Evolutionary conservation across 352 stramenopile genomes (phyloP).

Genomic region (Elongisporangium anandrum): DNA sequence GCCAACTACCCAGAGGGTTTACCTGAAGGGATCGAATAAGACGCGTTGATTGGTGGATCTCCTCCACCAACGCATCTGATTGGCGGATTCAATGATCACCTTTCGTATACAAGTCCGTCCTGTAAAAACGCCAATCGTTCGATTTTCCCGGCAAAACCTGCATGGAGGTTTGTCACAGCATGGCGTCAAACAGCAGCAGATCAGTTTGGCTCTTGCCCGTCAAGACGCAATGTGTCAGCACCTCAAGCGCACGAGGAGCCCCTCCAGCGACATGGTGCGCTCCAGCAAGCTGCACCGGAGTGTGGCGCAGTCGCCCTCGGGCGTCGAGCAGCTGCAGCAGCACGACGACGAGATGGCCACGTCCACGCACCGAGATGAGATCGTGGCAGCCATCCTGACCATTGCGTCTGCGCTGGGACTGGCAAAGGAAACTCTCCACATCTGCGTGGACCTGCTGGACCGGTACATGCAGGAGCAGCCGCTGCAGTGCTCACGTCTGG

Average conservation of each 20-base stretch:
- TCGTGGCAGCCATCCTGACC: constrained; percentile 57
- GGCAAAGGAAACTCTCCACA: constrained; percentile 50
- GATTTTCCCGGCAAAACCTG: background rate
- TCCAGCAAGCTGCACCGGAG: background rate
- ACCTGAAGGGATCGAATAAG: background rate
- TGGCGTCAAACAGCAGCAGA: background rate
- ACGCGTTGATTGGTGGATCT: background rate
- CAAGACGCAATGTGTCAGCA: constrained; percentile 7
- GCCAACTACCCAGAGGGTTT: background rate
- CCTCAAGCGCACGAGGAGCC: constrained; percentile 2
- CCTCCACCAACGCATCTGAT: background rate
- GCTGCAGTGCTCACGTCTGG: constrained; percentile 24
- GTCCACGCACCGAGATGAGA: constrained; percentile 49
- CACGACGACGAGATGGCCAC: constrained; percentile 16
- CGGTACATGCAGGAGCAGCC: constrained; percentile 28
- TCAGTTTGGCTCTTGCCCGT: background rate
- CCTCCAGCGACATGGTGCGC: background rate
- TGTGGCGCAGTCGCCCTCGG: constrained; percentile 13
- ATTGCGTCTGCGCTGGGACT: constrained; percentile 59
- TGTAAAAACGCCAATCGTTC: background rate
- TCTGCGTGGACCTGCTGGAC: constrained; percentile 54
- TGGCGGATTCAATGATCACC: background rate
- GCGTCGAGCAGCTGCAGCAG: constrained; percentile 8
- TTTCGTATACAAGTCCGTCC: background rate
- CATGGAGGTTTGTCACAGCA: background rate